Conservation (phyloP, 2,329 filamentous ascomycete species). For the Apiospora marii region DNA sequence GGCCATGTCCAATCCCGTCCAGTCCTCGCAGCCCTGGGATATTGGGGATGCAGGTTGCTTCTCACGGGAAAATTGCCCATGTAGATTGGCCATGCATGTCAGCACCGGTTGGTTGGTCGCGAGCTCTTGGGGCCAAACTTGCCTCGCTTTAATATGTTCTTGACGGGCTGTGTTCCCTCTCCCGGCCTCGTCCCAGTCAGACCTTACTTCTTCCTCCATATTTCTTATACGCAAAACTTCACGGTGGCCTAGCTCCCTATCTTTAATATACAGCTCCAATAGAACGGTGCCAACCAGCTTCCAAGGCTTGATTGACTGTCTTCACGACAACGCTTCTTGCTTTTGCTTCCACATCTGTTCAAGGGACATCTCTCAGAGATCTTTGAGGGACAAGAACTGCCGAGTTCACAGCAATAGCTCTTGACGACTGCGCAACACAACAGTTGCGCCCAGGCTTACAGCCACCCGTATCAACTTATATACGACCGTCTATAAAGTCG, state of each 20-base stretch:
- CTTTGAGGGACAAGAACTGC: background rate
- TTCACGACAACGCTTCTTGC: background rate
- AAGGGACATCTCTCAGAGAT: background rate
- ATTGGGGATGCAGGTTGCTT: constrained; percentile 8
- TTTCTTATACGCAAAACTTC: background rate
- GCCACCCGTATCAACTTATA: background rate
- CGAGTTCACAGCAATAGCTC: background rate
- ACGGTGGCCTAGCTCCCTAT: background rate
- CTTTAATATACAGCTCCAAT: constrained; percentile 4
- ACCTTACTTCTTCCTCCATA: constrained; percentile 16
- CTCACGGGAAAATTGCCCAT: constrained; percentile 18
- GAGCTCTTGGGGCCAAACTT: background rate
- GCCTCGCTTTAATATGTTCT: constrained; percentile 18
- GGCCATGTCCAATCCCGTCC: constrained; percentile 30
- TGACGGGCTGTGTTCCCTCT: constrained; percentile 15
- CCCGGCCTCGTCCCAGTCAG: background rate
- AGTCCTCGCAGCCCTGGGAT: constrained; percentile 23
- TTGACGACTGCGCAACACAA: background rate
- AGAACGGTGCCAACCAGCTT: background rate
- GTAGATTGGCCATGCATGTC: constrained; percentile 24
- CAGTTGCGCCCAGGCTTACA: background rate
- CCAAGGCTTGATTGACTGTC: background rate
- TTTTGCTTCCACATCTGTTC: background rate
- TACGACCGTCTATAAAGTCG: background rate
- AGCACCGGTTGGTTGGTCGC: constrained; percentile 24